Conservation (phyloP, 768 basidiomycete species). For the Coprinellus aureogranulatus region DNA sequence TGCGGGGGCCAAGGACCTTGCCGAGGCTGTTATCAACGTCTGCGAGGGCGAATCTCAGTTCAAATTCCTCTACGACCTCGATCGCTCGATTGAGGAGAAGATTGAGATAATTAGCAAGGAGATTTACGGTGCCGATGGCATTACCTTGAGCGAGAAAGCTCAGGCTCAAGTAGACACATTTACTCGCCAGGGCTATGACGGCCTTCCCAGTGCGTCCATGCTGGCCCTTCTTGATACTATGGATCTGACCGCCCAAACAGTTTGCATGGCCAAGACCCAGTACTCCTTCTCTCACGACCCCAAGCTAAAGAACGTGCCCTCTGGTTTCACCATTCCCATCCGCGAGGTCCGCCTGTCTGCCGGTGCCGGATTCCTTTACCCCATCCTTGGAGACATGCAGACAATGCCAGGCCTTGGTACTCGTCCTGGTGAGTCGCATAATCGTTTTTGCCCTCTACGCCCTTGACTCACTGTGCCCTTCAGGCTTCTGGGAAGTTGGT, state of each 20-base stretch:
- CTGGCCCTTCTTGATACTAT: not conserved
- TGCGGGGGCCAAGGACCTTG: conserved; percentile 82
- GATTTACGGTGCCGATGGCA: conserved; percentile 92
- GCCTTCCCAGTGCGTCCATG: conserved; percentile 66
- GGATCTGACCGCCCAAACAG: conserved; percentile 32
- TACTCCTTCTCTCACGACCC: conserved; percentile 97
- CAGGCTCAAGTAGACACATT: conserved; percentile 86
- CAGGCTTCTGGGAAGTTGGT: conserved; percentile 89
- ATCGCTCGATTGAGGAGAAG: conserved; percentile 83
- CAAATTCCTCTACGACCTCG: conserved; percentile 89
- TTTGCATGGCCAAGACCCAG: conserved; percentile 98
- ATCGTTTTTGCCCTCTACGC: not conserved
- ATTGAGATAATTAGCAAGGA: conserved; percentile 84
- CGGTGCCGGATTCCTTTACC: conserved; percentile 95
- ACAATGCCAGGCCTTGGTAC: conserved; percentile 97
- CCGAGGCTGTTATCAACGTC: conserved; percentile 84
- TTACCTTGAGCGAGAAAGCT: conserved; percentile 82
- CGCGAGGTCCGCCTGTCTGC: conserved; percentile 84
- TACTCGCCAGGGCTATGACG: conserved; percentile 81
- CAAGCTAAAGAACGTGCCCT: conserved; percentile 84
- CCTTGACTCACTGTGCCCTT: conserved; percentile 13
- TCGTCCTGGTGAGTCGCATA: conserved; percentile 65
- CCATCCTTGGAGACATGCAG: conserved; percentile 94
- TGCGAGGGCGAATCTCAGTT: conserved; percentile 84
- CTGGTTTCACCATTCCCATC: conserved; percentile 90